These are phyloP conservation scores for Lactarius psammicola DNA, from an alignment of 768 basidiomycete genomes.

Conservation along the genomic window DNA sequence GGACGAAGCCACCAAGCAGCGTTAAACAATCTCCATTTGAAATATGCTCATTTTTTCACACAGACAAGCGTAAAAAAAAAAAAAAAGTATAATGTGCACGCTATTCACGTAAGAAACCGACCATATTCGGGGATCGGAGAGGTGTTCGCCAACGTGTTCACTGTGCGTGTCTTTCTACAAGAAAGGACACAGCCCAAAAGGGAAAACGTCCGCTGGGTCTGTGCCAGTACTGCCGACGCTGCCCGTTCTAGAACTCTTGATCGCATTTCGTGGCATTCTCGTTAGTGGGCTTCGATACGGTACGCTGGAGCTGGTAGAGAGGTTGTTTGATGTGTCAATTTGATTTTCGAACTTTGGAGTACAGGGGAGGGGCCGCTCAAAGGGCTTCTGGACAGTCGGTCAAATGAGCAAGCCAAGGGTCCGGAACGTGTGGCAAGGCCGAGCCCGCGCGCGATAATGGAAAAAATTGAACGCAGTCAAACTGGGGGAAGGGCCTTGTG, in stretches of 20 bases:
- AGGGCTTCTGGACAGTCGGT: background rate
- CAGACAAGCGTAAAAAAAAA: background rate
- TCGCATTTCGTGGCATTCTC: background rate
- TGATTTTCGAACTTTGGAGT: background rate
- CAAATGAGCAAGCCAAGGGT: background rate
- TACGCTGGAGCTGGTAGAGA: background rate
- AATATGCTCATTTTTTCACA: background rate
- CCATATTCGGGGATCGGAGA: background rate
- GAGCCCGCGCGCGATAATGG: background rate
- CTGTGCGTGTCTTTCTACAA: constrained; percentile 1
- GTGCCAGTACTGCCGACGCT: background rate
- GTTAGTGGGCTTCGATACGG: background rate
- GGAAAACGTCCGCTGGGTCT: background rate
- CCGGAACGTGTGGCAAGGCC: background rate
- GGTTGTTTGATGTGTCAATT: constrained; percentile 1
- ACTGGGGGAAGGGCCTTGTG: background rate
- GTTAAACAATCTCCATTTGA: background rate
- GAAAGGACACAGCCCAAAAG: background rate
- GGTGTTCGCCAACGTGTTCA: background rate
- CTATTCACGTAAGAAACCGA: constrained; percentile 13
- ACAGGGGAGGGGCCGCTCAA: no score
- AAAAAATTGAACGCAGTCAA: background rate
- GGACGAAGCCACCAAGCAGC: background rate
- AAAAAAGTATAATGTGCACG: no score
- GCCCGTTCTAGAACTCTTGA: background rate